phyloP scores from a whole-genome alignment of 257 asterid genomes.

The Capsicum chinense region DNA sequence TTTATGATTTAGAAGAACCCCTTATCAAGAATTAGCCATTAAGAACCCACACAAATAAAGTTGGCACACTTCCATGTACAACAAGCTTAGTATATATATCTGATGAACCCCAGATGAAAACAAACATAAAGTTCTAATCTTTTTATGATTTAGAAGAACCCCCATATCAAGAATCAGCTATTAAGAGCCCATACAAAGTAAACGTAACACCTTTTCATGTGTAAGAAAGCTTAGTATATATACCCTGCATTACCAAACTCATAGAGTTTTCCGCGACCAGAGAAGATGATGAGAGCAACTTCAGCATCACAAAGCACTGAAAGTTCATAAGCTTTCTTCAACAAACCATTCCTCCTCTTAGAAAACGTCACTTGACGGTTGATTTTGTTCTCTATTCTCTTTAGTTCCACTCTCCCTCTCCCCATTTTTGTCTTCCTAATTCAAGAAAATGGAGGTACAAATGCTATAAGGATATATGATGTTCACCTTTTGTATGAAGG shows the following conservation, averaged over 20 bases:
- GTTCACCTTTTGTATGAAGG: neutral
- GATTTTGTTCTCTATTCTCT: constrained; percentile 94
- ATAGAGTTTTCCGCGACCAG: constrained; percentile 88
- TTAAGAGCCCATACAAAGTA: constrained; percentile 28
- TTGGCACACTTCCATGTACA: neutral
- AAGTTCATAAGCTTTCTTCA: constrained; percentile 93
- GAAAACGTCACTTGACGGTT: constrained; percentile 96
- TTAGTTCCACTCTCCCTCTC: constrained; percentile 93
- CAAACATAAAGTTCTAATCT: neutral
- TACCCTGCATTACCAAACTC: constrained; percentile 86
- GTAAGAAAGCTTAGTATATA: neutral
- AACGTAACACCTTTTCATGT: neutral
- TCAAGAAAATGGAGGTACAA: constrained; percentile 29
- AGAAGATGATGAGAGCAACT: constrained; percentile 95
- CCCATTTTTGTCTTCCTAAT: constrained; percentile 55
- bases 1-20: neutral
- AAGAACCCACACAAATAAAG: constrained; percentile 27
- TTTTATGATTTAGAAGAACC: neutral
- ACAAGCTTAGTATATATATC: neutral
- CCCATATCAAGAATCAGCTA: neutral
- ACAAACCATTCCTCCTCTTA: constrained; percentile 88
- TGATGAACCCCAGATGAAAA: constrained; percentile 14
- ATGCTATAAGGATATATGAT: neutral
- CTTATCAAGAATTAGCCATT: neutral
- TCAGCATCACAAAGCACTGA: constrained; percentile 98